phyloP scores from a whole-genome alignment of 495 filamentous ascomycete genomes.

The Penicillium chermesinum region DNA sequence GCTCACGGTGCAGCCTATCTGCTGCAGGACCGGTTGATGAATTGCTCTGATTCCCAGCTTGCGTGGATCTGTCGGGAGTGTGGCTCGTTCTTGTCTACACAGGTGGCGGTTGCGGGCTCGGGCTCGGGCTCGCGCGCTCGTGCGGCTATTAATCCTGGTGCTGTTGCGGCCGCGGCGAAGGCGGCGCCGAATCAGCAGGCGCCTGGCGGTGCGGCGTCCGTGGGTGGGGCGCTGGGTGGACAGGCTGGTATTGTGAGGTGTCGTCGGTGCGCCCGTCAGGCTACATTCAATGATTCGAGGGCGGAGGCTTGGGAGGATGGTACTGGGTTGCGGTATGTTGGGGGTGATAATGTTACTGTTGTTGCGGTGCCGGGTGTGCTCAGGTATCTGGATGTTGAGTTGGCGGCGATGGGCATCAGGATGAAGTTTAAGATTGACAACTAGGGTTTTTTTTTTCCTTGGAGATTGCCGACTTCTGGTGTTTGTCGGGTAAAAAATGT shows the following conservation, averaged over 20 bases:
- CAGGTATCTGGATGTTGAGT: constrained; percentile 88
- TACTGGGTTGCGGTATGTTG: constrained; percentile 69
- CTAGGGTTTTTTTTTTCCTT: constrained; percentile 4
- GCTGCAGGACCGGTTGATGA: constrained; percentile 90
- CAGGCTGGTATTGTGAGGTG: constrained; percentile 73
- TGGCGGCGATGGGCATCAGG: constrained; percentile 87
- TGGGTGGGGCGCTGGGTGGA: constrained; percentile 26
- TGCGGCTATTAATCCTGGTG: constrained; percentile 24
- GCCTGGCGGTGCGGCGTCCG: constrained; percentile 10
- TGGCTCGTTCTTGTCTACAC: constrained; percentile 80
- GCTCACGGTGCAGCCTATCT: constrained; percentile 94
- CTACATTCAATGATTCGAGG: constrained; percentile 55
- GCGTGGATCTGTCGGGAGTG: constrained; percentile 85
- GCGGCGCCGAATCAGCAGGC: constrained; percentile 27
- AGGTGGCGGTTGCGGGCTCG: constrained; percentile 56
- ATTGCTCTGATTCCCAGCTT: constrained; percentile 86
- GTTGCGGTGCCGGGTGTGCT: constrained; percentile 91
- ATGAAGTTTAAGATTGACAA: constrained; percentile 79
- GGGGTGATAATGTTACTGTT: constrained; percentile 82
- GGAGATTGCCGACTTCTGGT: constrained; percentile 1
- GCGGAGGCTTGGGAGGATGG: constrained; percentile 90
- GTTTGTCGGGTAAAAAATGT: constrained; percentile 15
- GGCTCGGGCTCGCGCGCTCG: constrained; percentile 24
- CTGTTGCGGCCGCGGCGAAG: constrained; percentile 30
- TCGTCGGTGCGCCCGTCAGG: constrained; percentile 70